Base-by-base conservation (phyloP, 2,329 filamentous ascomycete genomes). In the Elsinoe australis region DNA sequence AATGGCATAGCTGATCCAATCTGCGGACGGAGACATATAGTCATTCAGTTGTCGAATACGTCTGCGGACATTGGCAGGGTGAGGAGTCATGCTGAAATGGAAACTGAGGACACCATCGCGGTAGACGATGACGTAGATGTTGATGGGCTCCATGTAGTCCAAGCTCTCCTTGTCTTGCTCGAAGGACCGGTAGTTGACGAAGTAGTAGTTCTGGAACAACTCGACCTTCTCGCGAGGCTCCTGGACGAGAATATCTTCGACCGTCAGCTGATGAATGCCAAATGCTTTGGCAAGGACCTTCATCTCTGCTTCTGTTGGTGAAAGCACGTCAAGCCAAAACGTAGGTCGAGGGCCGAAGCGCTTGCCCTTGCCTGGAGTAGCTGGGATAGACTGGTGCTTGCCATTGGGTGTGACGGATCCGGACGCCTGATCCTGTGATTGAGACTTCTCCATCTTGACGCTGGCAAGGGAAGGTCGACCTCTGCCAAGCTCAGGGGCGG, bases 211-310 rank as follows among this genome's bases (percentile, higher is more conserved):
- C 26, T 87, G 83, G 72, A 98, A 98, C 1, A 98, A 75, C 64
- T 98, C 92, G 0, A 98, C 92, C 68, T 98, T 98, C 62, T 98
- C 92, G 17, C 92, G 89, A 32, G 89, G 86, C 69, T 98, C 92
- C 64, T 96, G 87, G 71, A 95, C 83, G 76, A 96, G 83, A 58
- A 98, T 95, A 62, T 98, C 92, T 65, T 98, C 92, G 1, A 87
- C 83, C 0, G 92, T 98, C 51, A 98, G 71, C 0, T 92, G 89
- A 67, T 98, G 92, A 52, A 98, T 95, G 12, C 88, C 87, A 62
- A 98, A 98, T 0, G 92, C 78, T 61, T 94, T 94, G 22, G 87
- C 82, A 32, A 98, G 76, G 6, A 92, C 80, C 62, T 89, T 90
- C 92, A 98, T 96, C 67, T 98, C 92, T 0, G 82, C 80, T 60